Evolutionary conservation across 805 yeast genomes (phyloP).

Genomic region (Myxozyma kluyveri): DNA sequence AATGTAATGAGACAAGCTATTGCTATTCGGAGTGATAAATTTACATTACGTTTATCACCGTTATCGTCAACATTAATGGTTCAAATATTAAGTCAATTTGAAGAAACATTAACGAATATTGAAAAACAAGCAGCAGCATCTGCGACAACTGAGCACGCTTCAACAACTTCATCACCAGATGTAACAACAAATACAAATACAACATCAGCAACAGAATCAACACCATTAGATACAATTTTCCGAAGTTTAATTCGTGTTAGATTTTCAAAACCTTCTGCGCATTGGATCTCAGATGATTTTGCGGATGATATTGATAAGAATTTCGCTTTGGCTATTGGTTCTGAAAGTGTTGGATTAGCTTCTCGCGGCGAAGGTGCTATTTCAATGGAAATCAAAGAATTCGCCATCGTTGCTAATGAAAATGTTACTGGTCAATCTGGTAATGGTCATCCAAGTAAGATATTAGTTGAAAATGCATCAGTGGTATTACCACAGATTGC

Average conservation of each 20-base stretch:
- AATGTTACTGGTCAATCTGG: background rate
- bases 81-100: slow-evolving; percentile 22
- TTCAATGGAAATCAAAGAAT: slow-evolving; percentile 9
- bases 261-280: slow-evolving; percentile 4
- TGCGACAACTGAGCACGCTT: background rate
- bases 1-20: slow-evolving; percentile 8
- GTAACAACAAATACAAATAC: background rate
- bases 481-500: slow-evolving; percentile 19
- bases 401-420: slow-evolving; percentile 6
- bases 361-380: slow-evolving; percentile 19
- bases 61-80: slow-evolving; percentile 23
- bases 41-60: slow-evolving; percentile 16
- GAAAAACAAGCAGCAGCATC: slow-evolving; percentile 21
- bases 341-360: slow-evolving; percentile 9
- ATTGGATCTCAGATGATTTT: slow-evolving; percentile 25
- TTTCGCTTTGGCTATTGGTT: slow-evolving; percentile 8
- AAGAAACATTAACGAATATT: slow-evolving; percentile 17
- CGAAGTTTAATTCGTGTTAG: slow-evolving; percentile 14
- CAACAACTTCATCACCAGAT: slow-evolving; percentile 2
- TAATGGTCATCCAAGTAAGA: background rate
- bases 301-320: background rate
- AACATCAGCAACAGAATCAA: background rate
- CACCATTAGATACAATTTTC: slow-evolving; percentile 16
- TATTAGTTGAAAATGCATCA: slow-evolving; percentile 9
- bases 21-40: slow-evolving; percentile 10